These are phyloP conservation scores for Limnanthes douglasii DNA, from an alignment of 345 rosid species.

Conservation along the genomic window DNA sequence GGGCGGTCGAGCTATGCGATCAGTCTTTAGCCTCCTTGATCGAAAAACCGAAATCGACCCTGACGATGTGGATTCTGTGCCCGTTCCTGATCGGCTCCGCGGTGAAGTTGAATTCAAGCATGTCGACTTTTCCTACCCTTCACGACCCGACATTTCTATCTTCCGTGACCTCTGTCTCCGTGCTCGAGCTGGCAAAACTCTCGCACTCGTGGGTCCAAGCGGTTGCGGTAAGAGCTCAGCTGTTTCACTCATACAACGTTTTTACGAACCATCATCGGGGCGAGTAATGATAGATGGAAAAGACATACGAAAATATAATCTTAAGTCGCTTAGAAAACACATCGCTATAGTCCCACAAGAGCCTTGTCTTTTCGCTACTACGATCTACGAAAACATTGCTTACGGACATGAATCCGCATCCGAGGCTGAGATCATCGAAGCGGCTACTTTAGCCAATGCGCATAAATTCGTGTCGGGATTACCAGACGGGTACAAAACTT, in stretches of 20 bases:
- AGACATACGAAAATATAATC: constrained; percentile 90
- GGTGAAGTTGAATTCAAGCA: constrained; percentile 96
- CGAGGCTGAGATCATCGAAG: constrained; percentile 84
- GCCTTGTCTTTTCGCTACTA: constrained; percentile 75
- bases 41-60: constrained; percentile 98
- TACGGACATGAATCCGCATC: constrained; percentile 78
- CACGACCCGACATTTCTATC: constrained; percentile 69
- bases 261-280: constrained; percentile 90
- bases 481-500: constrained; percentile 78
- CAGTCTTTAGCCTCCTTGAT: constrained; percentile 89
- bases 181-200: constrained; percentile 84
- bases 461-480: constrained; percentile 71
- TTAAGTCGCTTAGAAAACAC: constrained; percentile 77
- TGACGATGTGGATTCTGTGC: constrained; percentile 70
- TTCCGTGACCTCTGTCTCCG: constrained; percentile 79
- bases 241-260: constrained; percentile 61
- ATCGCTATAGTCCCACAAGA: constrained; percentile 93
- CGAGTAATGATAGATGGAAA: constrained; percentile 78
- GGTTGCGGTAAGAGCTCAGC: constrained; percentile 98
- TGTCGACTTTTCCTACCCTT: constrained; percentile 87
- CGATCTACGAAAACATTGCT: constrained; percentile 82
- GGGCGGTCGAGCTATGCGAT: constrained; percentile 90
- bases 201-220: constrained; percentile 96
- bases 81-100: constrained; percentile 63
- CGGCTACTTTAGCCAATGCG: constrained; percentile 88